These are phyloP conservation scores for Mycocentrospora acerina DNA, from an alignment of 2,329 filamentous ascomycete species.

Conservation along the genomic window DNA sequence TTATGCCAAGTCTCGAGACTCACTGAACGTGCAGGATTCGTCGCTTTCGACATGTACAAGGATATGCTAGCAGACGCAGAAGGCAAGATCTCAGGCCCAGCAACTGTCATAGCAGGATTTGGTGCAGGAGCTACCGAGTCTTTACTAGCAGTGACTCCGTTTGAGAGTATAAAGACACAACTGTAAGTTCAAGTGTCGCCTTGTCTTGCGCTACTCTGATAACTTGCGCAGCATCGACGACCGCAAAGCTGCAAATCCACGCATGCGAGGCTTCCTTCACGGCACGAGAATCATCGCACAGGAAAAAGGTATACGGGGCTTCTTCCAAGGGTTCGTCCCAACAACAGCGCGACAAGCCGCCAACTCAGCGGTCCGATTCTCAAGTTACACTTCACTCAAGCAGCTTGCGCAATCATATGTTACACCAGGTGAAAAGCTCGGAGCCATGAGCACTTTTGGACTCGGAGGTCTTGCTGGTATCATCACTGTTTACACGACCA, in stretches of 20 bases:
- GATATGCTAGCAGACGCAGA: constrained; percentile 75
- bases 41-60: constrained; percentile 96
- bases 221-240: constrained; percentile 74
- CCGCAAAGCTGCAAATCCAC: constrained; percentile 79
- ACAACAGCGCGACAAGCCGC: constrained; percentile 93
- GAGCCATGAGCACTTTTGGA: constrained; percentile 81
- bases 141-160: constrained; percentile 89
- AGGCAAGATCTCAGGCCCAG: constrained; percentile 85
- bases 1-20: not conserved
- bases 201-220: constrained; percentile 2
- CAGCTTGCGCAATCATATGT: constrained; percentile 91
- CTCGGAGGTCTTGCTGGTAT: constrained; percentile 86
- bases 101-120: constrained; percentile 90
- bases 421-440: constrained; percentile 91
- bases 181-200: constrained; percentile 50
- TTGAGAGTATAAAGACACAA: constrained; percentile 98
- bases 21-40: constrained; percentile 63
- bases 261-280: constrained; percentile 89
- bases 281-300: constrained; percentile 83
- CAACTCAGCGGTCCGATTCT: constrained; percentile 90
- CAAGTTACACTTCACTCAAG: constrained; percentile 84
- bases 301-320: constrained; percentile 84
- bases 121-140: constrained; percentile 94
- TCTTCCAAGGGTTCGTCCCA: constrained; percentile 95
- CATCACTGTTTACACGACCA: constrained; percentile 77